These are phyloP conservation scores for Raphanus sativus DNA, from an alignment of 345 rosid species.

Conservation along the genomic window DNA sequence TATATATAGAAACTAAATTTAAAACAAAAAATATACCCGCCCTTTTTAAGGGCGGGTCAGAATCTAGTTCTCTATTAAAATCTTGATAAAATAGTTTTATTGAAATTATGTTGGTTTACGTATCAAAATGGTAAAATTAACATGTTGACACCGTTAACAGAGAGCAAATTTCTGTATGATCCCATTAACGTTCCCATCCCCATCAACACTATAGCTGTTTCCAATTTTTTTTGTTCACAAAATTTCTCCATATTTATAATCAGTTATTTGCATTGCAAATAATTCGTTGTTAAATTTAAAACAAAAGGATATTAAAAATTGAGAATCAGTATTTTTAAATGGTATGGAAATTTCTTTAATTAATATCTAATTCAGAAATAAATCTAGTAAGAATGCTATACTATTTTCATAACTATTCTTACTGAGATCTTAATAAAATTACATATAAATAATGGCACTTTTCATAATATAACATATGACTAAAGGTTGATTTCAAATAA, in stretches of 20 bases:
- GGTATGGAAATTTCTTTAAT: no score
- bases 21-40: no score
- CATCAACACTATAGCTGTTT: no score
- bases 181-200: neutral
- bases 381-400: neutral
- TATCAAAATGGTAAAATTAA: neutral
- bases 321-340: no score
- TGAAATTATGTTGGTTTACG: neutral
- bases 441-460: neutral
- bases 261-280: no score
- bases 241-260: no score
- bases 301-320: no score
- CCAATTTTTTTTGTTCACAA: no score
- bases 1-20: no score
- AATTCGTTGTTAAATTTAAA: no score
- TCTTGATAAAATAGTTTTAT: neutral
- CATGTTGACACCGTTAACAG: neutral
- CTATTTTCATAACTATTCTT: neutral
- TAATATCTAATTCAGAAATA: neutral
- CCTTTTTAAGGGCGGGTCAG: no score
- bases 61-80: neutral
- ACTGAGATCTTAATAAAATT: neutral
- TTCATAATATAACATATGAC: neutral
- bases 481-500: neutral
- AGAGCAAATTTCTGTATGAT: neutral